Evolutionary conservation across 345 rosid species (phyloP).

Genomic region (Viola odorata): DNA sequence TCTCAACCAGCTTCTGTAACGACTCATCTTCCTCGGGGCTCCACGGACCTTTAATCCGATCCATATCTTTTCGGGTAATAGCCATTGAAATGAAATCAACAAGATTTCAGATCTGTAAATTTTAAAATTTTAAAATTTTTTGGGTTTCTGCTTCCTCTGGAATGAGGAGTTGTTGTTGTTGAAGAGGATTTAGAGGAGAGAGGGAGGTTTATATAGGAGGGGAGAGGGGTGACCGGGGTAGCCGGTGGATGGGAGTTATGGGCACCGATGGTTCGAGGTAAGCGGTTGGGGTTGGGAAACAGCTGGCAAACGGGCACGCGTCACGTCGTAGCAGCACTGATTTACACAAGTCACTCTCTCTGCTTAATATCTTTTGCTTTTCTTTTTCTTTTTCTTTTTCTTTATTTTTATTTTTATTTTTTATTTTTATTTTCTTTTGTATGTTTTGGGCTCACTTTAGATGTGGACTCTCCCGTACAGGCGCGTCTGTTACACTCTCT

Average conservation of each 20-base stretch:
- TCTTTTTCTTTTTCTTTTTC: not conserved
- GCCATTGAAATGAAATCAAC: not conserved
- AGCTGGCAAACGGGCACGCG: conserved; percentile 82
- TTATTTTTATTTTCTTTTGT: no score
- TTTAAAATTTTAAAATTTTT: no score
- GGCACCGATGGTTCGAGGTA: conserved; percentile 51
- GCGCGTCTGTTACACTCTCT: conserved; percentile 48
- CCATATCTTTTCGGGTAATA: conserved; percentile 7
- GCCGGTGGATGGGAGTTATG: conserved; percentile 33
- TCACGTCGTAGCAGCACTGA: conserved; percentile 35
- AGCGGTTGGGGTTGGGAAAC: conserved; percentile 77
- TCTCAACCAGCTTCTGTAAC: conserved; percentile 17
- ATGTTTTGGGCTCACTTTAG: not conserved
- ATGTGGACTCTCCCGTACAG: conserved; percentile 6
- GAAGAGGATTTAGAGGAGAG: conserved; percentile 21
- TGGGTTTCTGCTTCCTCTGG: not conserved
- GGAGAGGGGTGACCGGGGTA: conserved; percentile 31
- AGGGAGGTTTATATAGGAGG: conserved; percentile 3
- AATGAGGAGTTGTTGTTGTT: not conserved
- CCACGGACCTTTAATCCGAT: conserved; percentile 28
- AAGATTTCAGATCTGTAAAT: no score
- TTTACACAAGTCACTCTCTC: conserved; percentile 23
- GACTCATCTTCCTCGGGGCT: conserved; percentile 26
- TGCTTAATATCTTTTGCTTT: not conserved
- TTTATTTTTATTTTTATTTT: no score